Conservation (phyloP, 306 rosid species). For the Luffa acutangula region DNA sequence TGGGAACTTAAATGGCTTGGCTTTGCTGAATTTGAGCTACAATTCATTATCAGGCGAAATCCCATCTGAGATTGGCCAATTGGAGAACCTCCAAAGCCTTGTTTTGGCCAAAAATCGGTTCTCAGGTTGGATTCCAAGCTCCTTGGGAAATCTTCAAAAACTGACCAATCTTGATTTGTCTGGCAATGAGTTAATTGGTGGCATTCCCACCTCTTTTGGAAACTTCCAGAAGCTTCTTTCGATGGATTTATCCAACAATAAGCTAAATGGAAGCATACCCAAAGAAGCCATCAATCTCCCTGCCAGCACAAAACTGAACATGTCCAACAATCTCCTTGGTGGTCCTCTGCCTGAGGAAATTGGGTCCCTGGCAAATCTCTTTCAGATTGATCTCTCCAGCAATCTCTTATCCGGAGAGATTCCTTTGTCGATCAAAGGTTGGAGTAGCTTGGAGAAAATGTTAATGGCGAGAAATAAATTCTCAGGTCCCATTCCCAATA, state of each 20-base stretch:
- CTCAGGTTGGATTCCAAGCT: constrained; percentile 40
- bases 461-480: background rate
- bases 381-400: constrained; percentile 47
- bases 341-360: constrained; percentile 52
- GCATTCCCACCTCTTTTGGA: constrained; percentile 33
- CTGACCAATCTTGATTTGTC: constrained; percentile 45
- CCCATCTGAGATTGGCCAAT: constrained; percentile 42
- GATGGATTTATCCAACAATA: constrained; percentile 56
- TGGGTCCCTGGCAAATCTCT: constrained; percentile 19
- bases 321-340: constrained; percentile 45
- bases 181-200: constrained; percentile 32
- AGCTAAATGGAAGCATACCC: constrained; percentile 56
- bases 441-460: background rate
- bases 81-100: constrained; percentile 35
- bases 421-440: constrained; percentile 33
- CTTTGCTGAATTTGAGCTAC: constrained; percentile 40
- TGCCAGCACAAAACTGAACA: constrained; percentile 30
- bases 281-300: constrained; percentile 36
- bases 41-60: constrained; percentile 49
- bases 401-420: constrained; percentile 39
- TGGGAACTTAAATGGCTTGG: constrained; percentile 35
- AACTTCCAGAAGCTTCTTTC: constrained; percentile 32
- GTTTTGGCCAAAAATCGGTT: constrained; percentile 34
- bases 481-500: constrained; percentile 36
- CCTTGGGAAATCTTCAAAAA: constrained; percentile 43